These are phyloP conservation scores for Pleurotus ostreatus DNA, from an alignment of 768 basidiomycete genomes.

Conservation along the genomic window DNA sequence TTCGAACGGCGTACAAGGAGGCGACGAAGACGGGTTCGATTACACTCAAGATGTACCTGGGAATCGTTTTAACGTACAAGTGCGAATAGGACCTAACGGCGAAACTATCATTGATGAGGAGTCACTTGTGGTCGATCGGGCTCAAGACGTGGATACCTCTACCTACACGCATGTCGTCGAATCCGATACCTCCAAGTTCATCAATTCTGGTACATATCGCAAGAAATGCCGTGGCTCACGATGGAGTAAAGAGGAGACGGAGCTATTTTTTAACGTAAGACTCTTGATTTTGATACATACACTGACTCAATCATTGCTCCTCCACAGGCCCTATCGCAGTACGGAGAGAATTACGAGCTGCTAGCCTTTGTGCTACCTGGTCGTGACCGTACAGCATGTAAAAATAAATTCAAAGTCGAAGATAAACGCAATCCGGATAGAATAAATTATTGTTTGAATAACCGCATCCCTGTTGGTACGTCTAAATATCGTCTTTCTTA, in stretches of 20 bases:
- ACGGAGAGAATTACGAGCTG: slow-evolving; percentile 90
- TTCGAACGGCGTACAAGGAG: slow-evolving; percentile 24
- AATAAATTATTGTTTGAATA: slow-evolving; percentile 72
- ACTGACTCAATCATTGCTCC: slow-evolving; percentile 10
- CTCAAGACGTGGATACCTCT: slow-evolving; percentile 61
- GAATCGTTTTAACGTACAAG: slow-evolving; percentile 79
- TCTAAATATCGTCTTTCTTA: slow-evolving; percentile 9
- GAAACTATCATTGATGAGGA: slow-evolving; percentile 86
- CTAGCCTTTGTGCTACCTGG: slow-evolving; percentile 84
- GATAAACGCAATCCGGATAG: slow-evolving; percentile 77
- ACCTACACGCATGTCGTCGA: slow-evolving; percentile 78
- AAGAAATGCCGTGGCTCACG: slow-evolving; percentile 78
- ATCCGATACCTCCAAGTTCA: slow-evolving; percentile 79
- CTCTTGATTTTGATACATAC: neutral
- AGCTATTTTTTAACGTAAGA: slow-evolving; percentile 79
- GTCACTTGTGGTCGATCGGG: slow-evolving; percentile 75
- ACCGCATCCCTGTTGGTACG: slow-evolving; percentile 73
- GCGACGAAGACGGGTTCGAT: slow-evolving; percentile 62
- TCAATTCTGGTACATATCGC: slow-evolving; percentile 79
- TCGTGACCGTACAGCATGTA: slow-evolving; percentile 84
- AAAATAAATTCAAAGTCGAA: slow-evolving; percentile 90
- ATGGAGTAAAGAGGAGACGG: slow-evolving; percentile 90
- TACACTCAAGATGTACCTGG: slow-evolving; percentile 61
- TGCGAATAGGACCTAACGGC: slow-evolving; percentile 84
- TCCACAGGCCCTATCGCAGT: slow-evolving; percentile 79